Base-by-base conservation (phyloP, 805 yeast genomes). In the Kuraishia floccosa region DNA sequence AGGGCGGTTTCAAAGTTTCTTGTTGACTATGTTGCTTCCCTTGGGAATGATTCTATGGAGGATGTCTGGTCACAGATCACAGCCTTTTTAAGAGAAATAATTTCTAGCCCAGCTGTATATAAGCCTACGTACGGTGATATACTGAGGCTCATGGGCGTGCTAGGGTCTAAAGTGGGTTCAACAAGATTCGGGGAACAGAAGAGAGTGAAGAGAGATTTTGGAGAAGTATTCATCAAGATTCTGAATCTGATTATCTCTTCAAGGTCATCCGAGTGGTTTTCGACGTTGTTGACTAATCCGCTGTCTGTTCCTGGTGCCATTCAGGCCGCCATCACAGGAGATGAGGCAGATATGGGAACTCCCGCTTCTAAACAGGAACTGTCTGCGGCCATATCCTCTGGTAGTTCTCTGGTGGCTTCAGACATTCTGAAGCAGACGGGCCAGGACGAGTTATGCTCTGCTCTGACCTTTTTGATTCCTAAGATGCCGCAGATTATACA, bases 21-120 rank as follows among this genome's bases (percentile, higher is more conserved):
- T 35, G 61, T 73, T 6, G 58, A 55, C 0, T 91, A 89, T 48
- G 56, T 78, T 15, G 55, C 55, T 4, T 66, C 86, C 0, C 56
- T 87, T 24, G 94, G 82, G 39, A 67, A 66, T 37, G 94, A 85
- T 42, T 73, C 83, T 0, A 58, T 85, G 30, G 86, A 80, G 36
- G 97, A 89, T 35, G 66, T 86, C 13, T 89, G 86, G 76, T 50
- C 51, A 7, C 68, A 65, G 15, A 56, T 77, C 21, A 55, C 71
- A 17, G 48, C 50, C 2, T 86, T 82, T 39, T 58, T 83, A 40
- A 76, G 65, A 39, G 85, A 76, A 4, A 67, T 74, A 0, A 40
- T 63, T 19, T 50, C 66, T 3, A 69, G 72, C 39, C 51, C 65
- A 12, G 42, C 57, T 5, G 42, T 55, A 4, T 82, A 71, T 47